phyloP scores from a whole-genome alignment of 1,139 yeast species.

The Meyerozyma smithsonii region DNA sequence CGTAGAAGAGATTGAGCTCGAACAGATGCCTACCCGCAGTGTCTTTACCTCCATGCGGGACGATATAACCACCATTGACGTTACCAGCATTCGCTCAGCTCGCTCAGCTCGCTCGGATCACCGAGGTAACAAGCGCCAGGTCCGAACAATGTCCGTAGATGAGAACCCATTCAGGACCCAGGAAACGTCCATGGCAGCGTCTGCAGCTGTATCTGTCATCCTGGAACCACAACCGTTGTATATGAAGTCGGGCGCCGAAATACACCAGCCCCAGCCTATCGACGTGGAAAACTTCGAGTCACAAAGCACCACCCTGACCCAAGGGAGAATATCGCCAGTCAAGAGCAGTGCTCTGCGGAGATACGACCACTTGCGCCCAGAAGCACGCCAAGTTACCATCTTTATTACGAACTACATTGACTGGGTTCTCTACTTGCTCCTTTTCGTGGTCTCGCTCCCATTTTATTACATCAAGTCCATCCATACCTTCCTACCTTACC shows the following conservation, averaged over 20 bases:
- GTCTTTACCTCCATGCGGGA: constrained; percentile 27
- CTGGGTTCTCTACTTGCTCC: constrained; percentile 43
- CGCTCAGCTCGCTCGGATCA: neutral
- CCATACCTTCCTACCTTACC: constrained; percentile 58
- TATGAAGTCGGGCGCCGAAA: neutral
- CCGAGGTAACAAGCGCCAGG: too few species aligned
- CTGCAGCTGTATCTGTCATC: neutral
- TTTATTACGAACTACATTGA: constrained; percentile 48
- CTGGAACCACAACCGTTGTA: constrained; percentile 14
- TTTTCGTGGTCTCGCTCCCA: constrained; percentile 54
- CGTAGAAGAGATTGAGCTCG: constrained; percentile 20
- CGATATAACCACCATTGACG: constrained; percentile 36
- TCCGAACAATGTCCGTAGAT: constrained; percentile 5
- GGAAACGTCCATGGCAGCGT: neutral
- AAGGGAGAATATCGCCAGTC: neutral
- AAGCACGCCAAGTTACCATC: constrained; percentile 26
- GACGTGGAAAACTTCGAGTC: neutral
- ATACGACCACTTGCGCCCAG: constrained; percentile 9
- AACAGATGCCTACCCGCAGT: constrained; percentile 5
- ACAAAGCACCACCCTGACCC: neutral
- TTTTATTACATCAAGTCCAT: constrained; percentile 42
- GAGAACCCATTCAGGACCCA: constrained; percentile 4
- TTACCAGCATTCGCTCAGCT: constrained; percentile 17
- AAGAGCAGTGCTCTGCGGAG: neutral
- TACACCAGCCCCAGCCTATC: neutral